These are phyloP conservation scores for Graphium sp. DNA, from an alignment of 2,329 filamentous ascomycete genomes.

Conservation along the genomic window DNA sequence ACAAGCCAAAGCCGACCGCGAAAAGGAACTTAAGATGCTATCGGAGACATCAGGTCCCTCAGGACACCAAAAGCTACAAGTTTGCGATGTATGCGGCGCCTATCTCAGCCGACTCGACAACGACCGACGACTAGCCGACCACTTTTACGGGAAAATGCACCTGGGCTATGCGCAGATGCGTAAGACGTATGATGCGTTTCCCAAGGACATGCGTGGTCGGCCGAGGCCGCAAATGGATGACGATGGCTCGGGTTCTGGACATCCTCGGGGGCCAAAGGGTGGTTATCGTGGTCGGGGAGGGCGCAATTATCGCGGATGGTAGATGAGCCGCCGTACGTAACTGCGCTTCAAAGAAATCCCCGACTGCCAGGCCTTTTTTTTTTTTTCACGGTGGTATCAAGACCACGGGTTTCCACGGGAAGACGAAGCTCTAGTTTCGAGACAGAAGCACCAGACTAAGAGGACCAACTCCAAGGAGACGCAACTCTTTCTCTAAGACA, in stretches of 20 bases:
- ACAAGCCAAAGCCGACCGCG: constrained; percentile 65
- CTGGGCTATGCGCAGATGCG: constrained; percentile 96
- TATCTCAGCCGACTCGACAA: constrained; percentile 89
- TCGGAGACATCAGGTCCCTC: constrained; percentile 84
- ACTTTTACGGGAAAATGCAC: constrained; percentile 99
- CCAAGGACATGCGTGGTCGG: constrained; percentile 68
- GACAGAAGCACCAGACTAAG: no score
- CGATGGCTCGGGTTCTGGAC: constrained; percentile 23
- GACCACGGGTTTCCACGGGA: no score
- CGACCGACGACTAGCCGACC: constrained; percentile 81
- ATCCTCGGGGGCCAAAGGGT: constrained; percentile 23
- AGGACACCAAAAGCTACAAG: constrained; percentile 94
- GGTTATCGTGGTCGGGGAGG: constrained; percentile 33
- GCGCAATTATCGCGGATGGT: constrained; percentile 33
- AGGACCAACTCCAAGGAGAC: no score
- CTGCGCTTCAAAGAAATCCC: no score
- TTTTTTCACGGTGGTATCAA: no score
- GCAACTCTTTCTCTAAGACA: no score
- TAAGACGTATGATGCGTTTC: constrained; percentile 76
- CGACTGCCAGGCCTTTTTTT: no score
- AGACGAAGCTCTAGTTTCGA: no score
- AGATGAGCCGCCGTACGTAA: constrained; percentile 5
- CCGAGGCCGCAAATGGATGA: constrained; percentile 29
- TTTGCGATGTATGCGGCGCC: constrained; percentile 95
- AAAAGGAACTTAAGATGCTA: constrained; percentile 77